Conservation (phyloP, 2,329 filamentous ascomycete genomes). For the Calonectria hawksworthii region DNA sequence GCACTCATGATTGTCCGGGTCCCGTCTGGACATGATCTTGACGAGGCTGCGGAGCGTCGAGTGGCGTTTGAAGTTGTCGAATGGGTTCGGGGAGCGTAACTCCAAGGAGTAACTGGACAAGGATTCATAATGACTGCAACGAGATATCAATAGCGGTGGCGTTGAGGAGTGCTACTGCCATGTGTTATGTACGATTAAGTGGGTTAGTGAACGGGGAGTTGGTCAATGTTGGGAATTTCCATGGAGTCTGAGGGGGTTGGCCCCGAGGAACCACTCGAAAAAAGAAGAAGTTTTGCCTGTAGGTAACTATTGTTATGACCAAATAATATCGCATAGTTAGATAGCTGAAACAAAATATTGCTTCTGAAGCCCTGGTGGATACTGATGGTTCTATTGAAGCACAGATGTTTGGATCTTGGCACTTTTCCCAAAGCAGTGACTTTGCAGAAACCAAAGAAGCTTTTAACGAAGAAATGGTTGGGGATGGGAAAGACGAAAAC, state of each 20-base stretch:
- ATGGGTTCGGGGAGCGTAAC: slow-evolving; percentile 73
- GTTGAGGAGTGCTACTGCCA: not conserved
- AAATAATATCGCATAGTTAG: not conserved
- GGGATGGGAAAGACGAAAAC: not conserved
- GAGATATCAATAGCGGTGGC: slow-evolving; percentile 5
- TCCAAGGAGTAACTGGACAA: slow-evolving; percentile 41
- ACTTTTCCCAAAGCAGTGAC: not conserved
- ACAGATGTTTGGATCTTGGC: not conserved
- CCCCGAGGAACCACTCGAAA: not conserved
- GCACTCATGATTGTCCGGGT: slow-evolving; percentile 69
- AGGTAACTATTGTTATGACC: not conserved
- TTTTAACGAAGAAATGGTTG: not conserved
- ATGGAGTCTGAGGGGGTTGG: not conserved
- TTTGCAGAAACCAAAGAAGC: not conserved
- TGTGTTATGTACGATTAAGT: slow-evolving; percentile 11
- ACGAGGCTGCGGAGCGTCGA: slow-evolving; percentile 79
- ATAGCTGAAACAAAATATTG: not conserved
- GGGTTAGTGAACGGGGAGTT: not conserved
- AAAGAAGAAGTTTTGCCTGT: not conserved
- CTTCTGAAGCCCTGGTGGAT: not conserved
- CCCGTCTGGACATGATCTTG: slow-evolving; percentile 60
- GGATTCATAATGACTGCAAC: slow-evolving; percentile 24
- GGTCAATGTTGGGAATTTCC: not conserved
- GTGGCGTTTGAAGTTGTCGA: slow-evolving; percentile 91
- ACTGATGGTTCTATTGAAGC: not conserved